Conservation (phyloP, 2,329 filamentous ascomycete species). For the Pleoardoris graminearum region DNA sequence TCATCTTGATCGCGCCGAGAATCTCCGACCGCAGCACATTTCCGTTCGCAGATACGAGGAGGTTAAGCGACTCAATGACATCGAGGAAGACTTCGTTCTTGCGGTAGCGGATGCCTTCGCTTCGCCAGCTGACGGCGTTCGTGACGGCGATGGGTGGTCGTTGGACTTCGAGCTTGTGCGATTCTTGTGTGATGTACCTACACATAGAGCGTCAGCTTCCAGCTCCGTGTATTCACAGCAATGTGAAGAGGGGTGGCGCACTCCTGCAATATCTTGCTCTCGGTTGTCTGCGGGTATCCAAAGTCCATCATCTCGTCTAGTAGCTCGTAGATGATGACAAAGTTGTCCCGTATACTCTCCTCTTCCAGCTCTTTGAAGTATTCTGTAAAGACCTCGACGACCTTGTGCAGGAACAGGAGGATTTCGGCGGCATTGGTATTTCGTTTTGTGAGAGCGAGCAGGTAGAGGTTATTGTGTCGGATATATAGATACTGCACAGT, state of each 20-base stretch:
- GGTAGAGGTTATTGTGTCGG: conserved; percentile 97
- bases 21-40: conserved; percentile 97
- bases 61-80: conserved; percentile 93
- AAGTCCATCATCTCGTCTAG: conserved; percentile 99
- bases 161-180: conserved; percentile 96
- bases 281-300: conserved; percentile 97
- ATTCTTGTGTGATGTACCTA: conserved; percentile 96
- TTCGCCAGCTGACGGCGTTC: conserved; percentile 97
- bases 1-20: conserved; percentile 97
- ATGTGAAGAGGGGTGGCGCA: conserved; percentile 47
- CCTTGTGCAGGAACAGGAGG: conserved; percentile 94
- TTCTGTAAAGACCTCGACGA: conserved; percentile 98
- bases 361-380: conserved; percentile 99
- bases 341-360: conserved; percentile 98
- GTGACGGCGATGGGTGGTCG: conserved; percentile 96
- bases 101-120: conserved; percentile 95
- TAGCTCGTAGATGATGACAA: conserved; percentile 98
- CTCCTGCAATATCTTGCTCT: conserved; percentile 97
- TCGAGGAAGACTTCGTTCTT: conserved; percentile 99
- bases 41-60: conserved; percentile 90
- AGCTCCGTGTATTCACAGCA: too few relatives aligned
- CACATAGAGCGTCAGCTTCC: conserved; percentile 10
- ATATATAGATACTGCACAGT: conserved; percentile 87
- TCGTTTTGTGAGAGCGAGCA: conserved; percentile 95
- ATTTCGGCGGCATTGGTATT: conserved; percentile 99